Base-by-base conservation (phyloP, 164 flowering plant genomes). In the Brasenia schreberi region DNA sequence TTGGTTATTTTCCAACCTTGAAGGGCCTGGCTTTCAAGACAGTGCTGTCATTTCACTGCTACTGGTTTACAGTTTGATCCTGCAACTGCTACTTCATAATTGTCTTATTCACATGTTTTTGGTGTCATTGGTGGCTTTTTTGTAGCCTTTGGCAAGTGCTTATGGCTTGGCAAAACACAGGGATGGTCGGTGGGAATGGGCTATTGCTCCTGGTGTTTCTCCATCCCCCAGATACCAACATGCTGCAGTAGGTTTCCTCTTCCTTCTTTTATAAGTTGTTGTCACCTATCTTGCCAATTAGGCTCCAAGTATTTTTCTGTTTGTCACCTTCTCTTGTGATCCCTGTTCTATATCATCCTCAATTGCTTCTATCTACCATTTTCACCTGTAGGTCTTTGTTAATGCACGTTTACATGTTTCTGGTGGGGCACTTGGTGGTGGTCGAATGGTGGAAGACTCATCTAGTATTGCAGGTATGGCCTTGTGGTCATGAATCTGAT, bases 101-200 rank as follows among this genome's bases (percentile, higher is more conserved):
- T 23, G 11, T 5, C 43, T 68, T 59, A 16, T 14, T 42, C 23
- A n/a, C 17, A 16, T 64, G 19, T 18, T 65, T 43, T 9, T 39
- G 23, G 14, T 61, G 14, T 61, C 42, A 12, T 49, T 12, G 56
- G 19, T 27, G 6, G 59, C 58, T n/a, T 65, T 64, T 45, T 18
- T 75, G 74, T 81, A 95, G 99, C 99, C 99, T 39, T 68, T 92
- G 65, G 86, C 97, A 43, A 92, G 96, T 82, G 99, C 99, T 65
- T 95, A 92, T 83, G 99, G 99, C 63, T 96, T 95, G 72, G 99
- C 99, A 45, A 95, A 92, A 75, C 99, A 92, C 71, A 83, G 99
- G 76, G 99, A 95, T 80, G 99, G 99, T 70, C 93, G 97, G 17
- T 95, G 99, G 99, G 99, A 92, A 80, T 95, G 99, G 99, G 99